phyloP scores from a whole-genome alignment of 345 rosid genomes.

The Sonneratia caseolaris region DNA sequence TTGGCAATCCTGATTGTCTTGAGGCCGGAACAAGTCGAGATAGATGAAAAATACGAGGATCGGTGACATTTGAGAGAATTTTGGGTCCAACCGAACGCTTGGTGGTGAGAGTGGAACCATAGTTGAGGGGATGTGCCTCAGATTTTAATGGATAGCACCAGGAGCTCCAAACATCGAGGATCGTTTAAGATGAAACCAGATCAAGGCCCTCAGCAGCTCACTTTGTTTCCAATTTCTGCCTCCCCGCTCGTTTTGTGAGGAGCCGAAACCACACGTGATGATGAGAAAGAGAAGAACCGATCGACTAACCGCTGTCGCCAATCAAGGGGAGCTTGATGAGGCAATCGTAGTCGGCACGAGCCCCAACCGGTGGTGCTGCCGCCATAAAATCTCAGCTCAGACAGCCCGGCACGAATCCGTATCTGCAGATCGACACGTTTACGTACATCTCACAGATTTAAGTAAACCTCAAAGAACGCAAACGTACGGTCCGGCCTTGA shows the following conservation, averaged over 20 bases:
- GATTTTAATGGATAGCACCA: conserved; percentile 20
- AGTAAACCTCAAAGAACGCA: background rate
- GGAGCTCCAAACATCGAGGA: background rate
- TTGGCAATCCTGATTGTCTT: conserved; percentile 40
- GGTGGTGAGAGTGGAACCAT: background rate
- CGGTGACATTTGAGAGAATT: background rate
- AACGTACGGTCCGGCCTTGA: background rate
- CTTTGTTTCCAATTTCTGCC: background rate
- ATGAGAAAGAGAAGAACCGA: background rate
- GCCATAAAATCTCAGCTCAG: conserved; percentile 32
- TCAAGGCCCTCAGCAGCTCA: background rate
- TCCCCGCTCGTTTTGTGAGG: background rate
- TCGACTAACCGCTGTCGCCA: conserved; percentile 53
- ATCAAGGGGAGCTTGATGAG: conserved; percentile 72
- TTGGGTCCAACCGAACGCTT: background rate
- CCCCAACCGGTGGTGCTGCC: conserved; percentile 76
- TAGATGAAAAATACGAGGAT: background rate
- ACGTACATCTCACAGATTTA: background rate
- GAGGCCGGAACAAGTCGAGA: conserved; percentile 25
- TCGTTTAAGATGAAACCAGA: background rate
- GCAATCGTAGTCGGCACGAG: conserved; percentile 69
- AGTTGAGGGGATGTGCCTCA: conserved; percentile 21
- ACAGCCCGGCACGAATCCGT: background rate
- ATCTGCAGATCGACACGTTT: background rate
- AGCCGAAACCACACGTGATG: background rate